Evolutionary conservation across 1,284 basidiomycete species (phyloP).

Genomic region (Sanghuangporus baumii): DNA sequence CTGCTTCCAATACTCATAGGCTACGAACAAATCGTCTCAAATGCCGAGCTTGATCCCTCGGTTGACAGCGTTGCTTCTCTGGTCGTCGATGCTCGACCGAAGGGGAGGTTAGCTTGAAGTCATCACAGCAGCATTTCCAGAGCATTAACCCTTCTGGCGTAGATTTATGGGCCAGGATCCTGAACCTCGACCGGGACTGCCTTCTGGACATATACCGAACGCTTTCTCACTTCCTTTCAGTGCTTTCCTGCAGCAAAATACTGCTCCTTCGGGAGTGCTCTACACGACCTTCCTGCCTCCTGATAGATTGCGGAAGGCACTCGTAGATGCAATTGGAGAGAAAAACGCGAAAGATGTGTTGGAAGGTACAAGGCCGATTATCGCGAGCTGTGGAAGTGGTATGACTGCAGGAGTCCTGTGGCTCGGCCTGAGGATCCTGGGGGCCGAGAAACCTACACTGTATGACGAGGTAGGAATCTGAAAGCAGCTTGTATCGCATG

Average conservation of each 20-base stretch:
- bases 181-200: constrained; percentile 85
- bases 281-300: constrained; percentile 65
- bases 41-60: constrained; percentile 48
- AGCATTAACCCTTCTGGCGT: constrained; percentile 1
- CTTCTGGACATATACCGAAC: constrained; percentile 91
- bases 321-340: constrained; percentile 56
- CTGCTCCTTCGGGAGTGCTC: constrained; percentile 31
- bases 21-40: constrained; percentile 80
- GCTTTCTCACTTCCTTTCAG: constrained; percentile 85
- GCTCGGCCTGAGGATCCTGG: constrained; percentile 75
- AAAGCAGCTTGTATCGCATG: constrained; percentile 4
- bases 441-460: constrained; percentile 53
- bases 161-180: constrained; percentile 80
- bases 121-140: not conserved
- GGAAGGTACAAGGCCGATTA: constrained; percentile 51
- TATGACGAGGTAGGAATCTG: constrained; percentile 74
- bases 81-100: constrained; percentile 84
- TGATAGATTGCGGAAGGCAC: constrained; percentile 51
- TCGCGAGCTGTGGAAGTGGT: constrained; percentile 84
- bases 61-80: constrained; percentile 42
- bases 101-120: constrained; percentile 51
- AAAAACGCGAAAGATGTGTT: constrained; percentile 51
- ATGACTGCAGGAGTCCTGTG: constrained; percentile 96
- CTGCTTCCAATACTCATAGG: constrained; percentile 35
- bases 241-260: constrained; percentile 59